Percentiles rank a stretch among this genome's conserved stretches.
Evolutionary conservation across 805 yeast genomes (phyloP).

Genomic region (Cyberlindnera galapagoensis): DNA sequence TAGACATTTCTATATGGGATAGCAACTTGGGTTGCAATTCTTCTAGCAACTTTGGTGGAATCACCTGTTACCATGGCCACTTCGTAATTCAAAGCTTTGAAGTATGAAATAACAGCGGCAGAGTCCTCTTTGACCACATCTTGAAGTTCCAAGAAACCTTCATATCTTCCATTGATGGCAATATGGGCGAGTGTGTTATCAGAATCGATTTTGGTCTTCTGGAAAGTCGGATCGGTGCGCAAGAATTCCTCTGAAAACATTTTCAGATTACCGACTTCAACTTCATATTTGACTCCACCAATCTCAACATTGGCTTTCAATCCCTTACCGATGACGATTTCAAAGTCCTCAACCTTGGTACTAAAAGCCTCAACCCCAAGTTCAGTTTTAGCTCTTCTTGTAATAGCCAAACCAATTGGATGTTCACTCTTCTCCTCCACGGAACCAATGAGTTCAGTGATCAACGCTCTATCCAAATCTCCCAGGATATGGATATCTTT

Average conservation of each 20-base stretch:
- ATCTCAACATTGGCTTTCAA: slow-evolving; percentile 21
- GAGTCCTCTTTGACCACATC: slow-evolving; percentile 71
- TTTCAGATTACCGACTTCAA: slow-evolving; percentile 48
- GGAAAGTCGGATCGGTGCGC: slow-evolving; percentile 9
- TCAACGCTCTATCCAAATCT: slow-evolving; percentile 6
- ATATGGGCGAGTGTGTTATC: slow-evolving; percentile 49
- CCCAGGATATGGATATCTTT: slow-evolving; percentile 9
- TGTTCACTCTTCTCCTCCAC: slow-evolving; percentile 76
- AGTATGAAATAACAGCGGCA: slow-evolving; percentile 46
- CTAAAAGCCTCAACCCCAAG: slow-evolving; percentile 6
- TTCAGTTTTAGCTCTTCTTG: slow-evolving; percentile 27
- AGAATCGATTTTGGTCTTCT: slow-evolving; percentile 20
- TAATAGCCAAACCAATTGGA: slow-evolving; percentile 76
- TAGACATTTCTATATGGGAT: slow-evolving; percentile 58
- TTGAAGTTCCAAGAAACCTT: slow-evolving; percentile 60
- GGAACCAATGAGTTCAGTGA: slow-evolving; percentile 48
- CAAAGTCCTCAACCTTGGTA: slow-evolving; percentile 17
- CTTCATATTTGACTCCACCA: slow-evolving; percentile 22
- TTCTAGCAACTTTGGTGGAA: slow-evolving; percentile 49
- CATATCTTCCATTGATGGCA: slow-evolving; percentile 46
- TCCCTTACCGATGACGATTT: slow-evolving; percentile 34
- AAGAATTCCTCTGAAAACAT: slow-evolving; percentile 13
- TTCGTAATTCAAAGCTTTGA: slow-evolving; percentile 44
- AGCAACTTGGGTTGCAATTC: slow-evolving; percentile 62
- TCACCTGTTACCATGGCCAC: slow-evolving; percentile 94